Base-by-base conservation (phyloP, 2,329 filamentous ascomycete genomes). In the Basipetospora sp. region DNA sequence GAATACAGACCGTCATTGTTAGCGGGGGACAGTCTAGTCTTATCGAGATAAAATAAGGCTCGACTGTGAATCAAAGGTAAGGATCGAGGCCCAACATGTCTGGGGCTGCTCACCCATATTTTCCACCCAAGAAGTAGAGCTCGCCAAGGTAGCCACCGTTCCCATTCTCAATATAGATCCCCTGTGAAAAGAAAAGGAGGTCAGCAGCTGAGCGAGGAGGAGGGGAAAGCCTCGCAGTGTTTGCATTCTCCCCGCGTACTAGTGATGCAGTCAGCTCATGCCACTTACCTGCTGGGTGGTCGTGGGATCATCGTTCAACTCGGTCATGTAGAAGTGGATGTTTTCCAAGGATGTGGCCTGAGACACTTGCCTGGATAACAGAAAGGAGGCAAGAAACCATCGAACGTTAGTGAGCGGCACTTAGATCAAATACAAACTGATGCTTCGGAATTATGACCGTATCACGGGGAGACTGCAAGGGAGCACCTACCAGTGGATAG, bases 11-110 rank as follows among this genome's bases (percentile, higher is more conserved):
- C 6, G 22, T 6, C 22, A 25, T 11, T 25, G 22, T 25, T 25
- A 25, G 22, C 22, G 22, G 22, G 22, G 11, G 6, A 6, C 11
- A 25, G 6, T 25, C 22, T 25, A 77, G 42, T 72, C 68, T 39
- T 66, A 64, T 25, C 80, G 80, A 17, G 79, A 80, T 34, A 78
- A 71, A 58, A 85, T 84, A 42, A 70, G 22, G 22, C 22, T n/a
- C n/a, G n/a, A n/a, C n/a, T 11, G 22, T 11, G 22, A 25, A 25
- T 6, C 22, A 25, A 6, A 25, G 22, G 11, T 25, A 25, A 11
- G 22, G 22, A 6, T 25, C 22, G 22, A 25, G 22, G 22, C 22
- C 22, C 11, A 11, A 25, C 22, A 11, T 25, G 22, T 11, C 22
- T 25, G 22, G 22, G 22, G 22, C 22, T 25, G 11, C 22, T 25